Percentiles rank a stretch among this genome's conserved stretches.
phyloP scores from a whole-genome alignment of 2,329 filamentous ascomycete species.

The Daldinia eschscholtzii region DNA sequence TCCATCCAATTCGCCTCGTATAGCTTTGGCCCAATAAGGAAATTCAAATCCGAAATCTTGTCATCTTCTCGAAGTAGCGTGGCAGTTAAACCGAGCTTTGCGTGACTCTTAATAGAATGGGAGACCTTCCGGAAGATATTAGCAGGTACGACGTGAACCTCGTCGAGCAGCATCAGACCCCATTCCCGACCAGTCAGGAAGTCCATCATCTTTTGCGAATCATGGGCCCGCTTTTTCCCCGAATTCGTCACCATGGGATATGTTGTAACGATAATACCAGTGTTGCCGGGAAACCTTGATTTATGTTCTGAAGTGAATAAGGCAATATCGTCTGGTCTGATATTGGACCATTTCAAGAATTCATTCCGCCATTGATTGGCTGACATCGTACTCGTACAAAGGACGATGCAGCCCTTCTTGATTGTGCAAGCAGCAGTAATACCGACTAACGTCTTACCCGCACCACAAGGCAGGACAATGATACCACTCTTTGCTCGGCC shows the following conservation, averaged over 20 bases:
- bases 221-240: constrained; percentile 81
- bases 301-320: constrained; percentile 97
- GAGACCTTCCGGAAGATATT: constrained; percentile 97
- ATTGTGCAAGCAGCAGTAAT: constrained; percentile 98
- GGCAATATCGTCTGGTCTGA: constrained; percentile 90
- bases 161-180: constrained; percentile 96
- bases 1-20: constrained; percentile 99
- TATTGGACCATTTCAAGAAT: constrained; percentile 98
- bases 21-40: constrained; percentile 95
- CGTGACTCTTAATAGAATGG: constrained; percentile 91
- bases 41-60: constrained; percentile 98
- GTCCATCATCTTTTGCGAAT: constrained; percentile 97
- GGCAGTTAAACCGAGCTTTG: constrained; percentile 93
- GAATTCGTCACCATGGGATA: constrained; percentile 99
- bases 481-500: constrained; percentile 97
- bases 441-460: constrained; percentile 97
- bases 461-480: constrained; percentile 95
- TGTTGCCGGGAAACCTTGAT: constrained; percentile 83
- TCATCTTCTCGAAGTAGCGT: constrained; percentile 96
- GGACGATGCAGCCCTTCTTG: constrained; percentile 94
- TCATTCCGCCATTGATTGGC: constrained; percentile 97
- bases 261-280: constrained; percentile 96
- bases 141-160: constrained; percentile 97
- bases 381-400: constrained; percentile 98
- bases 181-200: constrained; percentile 91